Percentiles rank a stretch among this genome's conserved stretches.
These are phyloP conservation scores for Aspergillus baeticus DNA, from an alignment of 495 filamentous ascomycete genomes.

Conservation along the genomic window DNA sequence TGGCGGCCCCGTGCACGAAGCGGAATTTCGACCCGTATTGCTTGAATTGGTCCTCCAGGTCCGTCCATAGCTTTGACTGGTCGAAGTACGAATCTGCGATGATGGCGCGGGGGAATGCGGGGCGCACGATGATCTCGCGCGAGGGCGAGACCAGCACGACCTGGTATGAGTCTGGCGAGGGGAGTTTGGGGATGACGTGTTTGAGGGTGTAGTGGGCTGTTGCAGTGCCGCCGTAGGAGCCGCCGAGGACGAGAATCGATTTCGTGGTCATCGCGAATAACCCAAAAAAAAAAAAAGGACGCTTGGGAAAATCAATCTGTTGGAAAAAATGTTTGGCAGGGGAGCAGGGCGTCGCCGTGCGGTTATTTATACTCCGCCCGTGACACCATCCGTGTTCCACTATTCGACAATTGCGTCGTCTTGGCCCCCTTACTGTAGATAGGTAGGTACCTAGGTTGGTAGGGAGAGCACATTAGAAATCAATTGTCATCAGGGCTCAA, in stretches of 20 bases:
- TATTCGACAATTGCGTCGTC: too few relatives aligned
- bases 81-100: slow-evolving; percentile 43
- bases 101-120: slow-evolving; percentile 45
- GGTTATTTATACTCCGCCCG: too few relatives aligned
- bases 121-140: slow-evolving; percentile 42
- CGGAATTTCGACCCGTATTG: slow-evolving; percentile 36
- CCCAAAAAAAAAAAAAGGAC: too few relatives aligned
- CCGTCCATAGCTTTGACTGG: slow-evolving; percentile 49
- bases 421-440: too few relatives aligned
- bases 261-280: background rate
- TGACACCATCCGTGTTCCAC: too few relatives aligned
- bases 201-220: slow-evolving; percentile 54
- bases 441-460: too few relatives aligned
- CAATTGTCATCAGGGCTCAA: too few relatives aligned
- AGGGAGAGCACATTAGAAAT: too few relatives aligned
- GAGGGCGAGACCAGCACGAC: slow-evolving; percentile 47
- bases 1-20: slow-evolving; percentile 40
- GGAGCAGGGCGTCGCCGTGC: too few relatives aligned
- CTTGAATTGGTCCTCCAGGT: slow-evolving; percentile 35
- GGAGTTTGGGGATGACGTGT: slow-evolving; percentile 44
- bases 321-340: too few relatives aligned
- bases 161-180: slow-evolving; percentile 23
- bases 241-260: slow-evolving; percentile 51
- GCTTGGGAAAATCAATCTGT: too few relatives aligned
- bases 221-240: slow-evolving; percentile 51